Evolutionary conservation across 2,329 filamentous ascomycete species (phyloP), one percentile per base, ranked within the genome.

Genomic region (Bipolaris zeicola): DNA sequence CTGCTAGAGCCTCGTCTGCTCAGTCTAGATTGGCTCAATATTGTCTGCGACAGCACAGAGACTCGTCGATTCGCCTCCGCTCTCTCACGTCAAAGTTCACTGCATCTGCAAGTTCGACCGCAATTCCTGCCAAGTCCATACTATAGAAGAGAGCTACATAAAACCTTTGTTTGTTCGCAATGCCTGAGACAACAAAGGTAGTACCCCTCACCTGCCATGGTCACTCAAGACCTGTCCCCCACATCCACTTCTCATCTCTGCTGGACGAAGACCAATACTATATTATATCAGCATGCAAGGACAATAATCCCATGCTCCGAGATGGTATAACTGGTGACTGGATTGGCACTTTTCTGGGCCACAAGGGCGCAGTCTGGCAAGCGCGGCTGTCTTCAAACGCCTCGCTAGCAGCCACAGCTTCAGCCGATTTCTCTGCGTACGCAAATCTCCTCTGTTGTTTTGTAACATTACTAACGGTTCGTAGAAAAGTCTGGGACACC

Each of bases 281-380:
- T 76, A 83, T 97, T 72, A 93, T 97, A 63, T 96, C 93, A 24
- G 92, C 93, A 64, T 95, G 92, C 82, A 96, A 96, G 83, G 95
- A 99, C 82, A 94, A 94, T 72, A 98, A 98, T 76, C 95, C 95
- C 48, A 98, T 98, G 93, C 89, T 99, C 67, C 91, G 95, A 64
- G 92, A 98, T 79, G 95, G 95, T 61, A 85, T 96, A 60, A 99
- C 94, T 45, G 95, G 95, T 33, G 72, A 75, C 49, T 75, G 72
- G 71, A 98, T 98, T 67, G 95, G 95, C 46, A 98, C 95, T 36
- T 98, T 98, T 75, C 89, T 99, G 69, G 95, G 95, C 38, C 95
- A 99, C 81, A 98, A 99, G 79, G 95, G 95, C 61, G 95, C 95
- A 36, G 94, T 98, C 58, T 99, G 95, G 92, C 93, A 97, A 80